A percentile compares a stretch with the other conserved stretches of the same genome.
phyloP scores from a whole-genome alignment of 257 asterid genomes.

The Penstemon davidsonii region DNA sequence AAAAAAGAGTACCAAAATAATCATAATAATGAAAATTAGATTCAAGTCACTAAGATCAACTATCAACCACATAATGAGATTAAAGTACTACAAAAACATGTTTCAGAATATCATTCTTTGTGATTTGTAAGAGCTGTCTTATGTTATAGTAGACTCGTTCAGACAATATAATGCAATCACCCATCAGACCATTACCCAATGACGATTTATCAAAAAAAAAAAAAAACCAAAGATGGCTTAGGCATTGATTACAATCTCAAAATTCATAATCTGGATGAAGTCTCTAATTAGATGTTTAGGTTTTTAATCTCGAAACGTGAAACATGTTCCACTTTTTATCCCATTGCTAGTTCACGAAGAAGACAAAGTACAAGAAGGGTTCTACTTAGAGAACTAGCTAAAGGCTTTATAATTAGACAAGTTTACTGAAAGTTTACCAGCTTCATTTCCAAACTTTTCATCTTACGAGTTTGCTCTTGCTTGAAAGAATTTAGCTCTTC shows the following conservation, averaged over 20 bases:
- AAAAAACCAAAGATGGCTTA: neutral
- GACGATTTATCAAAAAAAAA: no score
- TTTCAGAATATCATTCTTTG: no score
- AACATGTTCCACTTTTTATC: slow-evolving; percentile 7
- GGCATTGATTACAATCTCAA: neutral
- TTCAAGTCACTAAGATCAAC: no score
- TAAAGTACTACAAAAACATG: no score
- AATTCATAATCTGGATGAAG: neutral
- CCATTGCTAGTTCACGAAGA: slow-evolving; percentile 13
- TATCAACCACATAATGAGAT: no score
- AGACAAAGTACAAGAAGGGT: neutral
- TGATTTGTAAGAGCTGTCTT: no score
- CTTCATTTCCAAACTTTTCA: slow-evolving; percentile 49
- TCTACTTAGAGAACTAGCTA: slow-evolving; percentile 11
- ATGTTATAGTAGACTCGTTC: no score
- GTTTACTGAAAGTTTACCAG: slow-evolving; percentile 49
- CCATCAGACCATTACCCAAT: no score
- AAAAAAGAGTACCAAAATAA: no score
- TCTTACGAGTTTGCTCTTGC: slow-evolving; percentile 48
- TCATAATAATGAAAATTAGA: no score
- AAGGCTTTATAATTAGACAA: slow-evolving; percentile 9
- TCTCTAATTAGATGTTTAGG: neutral
- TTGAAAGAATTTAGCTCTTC: slow-evolving; percentile 53
- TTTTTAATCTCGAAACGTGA: neutral
- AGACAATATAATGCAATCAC: no score